phyloP scores from a whole-genome alignment of 1,284 basidiomycete genomes.

The Ustilago xerochloae region DNA sequence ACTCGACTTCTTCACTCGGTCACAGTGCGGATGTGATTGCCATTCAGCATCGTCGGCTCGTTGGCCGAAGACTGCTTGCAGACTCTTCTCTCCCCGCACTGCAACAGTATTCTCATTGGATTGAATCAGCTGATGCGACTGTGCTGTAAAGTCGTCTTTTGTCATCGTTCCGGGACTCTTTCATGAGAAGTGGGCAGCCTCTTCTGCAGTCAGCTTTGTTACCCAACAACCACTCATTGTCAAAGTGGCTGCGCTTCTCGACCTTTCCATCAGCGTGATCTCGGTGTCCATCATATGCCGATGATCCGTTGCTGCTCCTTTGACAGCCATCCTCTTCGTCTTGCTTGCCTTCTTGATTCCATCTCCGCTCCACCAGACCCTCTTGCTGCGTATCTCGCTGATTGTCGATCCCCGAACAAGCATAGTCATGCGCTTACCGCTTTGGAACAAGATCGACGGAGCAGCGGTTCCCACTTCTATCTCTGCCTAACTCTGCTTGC shows the following conservation, averaged over 20 bases:
- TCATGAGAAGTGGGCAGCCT: too few species aligned
- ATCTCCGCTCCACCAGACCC: conserved; percentile 2
- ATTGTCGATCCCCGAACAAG: background rate
- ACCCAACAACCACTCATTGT: background rate
- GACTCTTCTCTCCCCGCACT: too few species aligned
- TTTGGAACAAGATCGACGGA: conserved; percentile 2
- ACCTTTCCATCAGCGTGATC: background rate
- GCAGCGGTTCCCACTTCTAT: background rate
- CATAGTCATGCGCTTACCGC: background rate
- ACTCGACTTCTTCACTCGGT: background rate
- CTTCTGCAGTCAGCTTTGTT: background rate
- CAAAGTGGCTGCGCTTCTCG: background rate
- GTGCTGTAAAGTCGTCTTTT: too few species aligned
- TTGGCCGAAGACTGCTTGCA: background rate
- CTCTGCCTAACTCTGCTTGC: background rate
- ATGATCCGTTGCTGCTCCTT: background rate
- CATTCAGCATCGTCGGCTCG: background rate
- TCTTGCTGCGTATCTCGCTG: background rate
- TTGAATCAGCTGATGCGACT: too few species aligned
- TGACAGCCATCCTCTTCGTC: background rate
- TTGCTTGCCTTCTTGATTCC: too few species aligned
- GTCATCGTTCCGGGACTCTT: too few species aligned
- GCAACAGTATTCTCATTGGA: background rate
- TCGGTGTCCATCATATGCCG: background rate
- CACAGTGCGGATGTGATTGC: background rate